Percentiles rank a stretch among this genome's conserved stretches.
Evolutionary conservation across 257 asterid species (phyloP).

Genomic region (Cynanchum wilfordii): DNA sequence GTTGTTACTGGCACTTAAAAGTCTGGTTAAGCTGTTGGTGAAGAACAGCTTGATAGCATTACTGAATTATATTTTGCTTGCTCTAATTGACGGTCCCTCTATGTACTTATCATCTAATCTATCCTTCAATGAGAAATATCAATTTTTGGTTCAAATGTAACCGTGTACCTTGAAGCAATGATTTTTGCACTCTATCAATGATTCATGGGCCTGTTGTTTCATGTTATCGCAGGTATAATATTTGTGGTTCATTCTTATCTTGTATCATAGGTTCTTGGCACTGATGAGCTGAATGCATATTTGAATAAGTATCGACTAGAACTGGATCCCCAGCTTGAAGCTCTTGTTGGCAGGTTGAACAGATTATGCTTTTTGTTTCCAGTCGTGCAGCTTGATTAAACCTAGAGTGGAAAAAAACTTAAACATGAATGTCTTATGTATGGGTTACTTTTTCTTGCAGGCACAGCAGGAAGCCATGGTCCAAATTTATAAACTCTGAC

Average conservation of each 20-base stretch:
- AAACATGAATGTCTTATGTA: not conserved
- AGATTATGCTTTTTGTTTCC: not conserved
- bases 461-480: slow-evolving; percentile 44
- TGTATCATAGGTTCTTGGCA: slow-evolving; percentile 33
- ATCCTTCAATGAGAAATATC: not conserved
- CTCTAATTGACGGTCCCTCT: not conserved
- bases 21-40: not conserved
- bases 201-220: not conserved
- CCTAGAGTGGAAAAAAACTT: not conserved
- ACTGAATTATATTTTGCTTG: not conserved
- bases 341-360: slow-evolving; percentile 35
- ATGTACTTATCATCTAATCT: not conserved
- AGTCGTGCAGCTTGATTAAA: slow-evolving; percentile 1
- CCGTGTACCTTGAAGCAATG: no score
- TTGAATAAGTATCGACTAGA: slow-evolving; percentile 33
- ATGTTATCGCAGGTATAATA: not conserved
- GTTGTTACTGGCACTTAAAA: not conserved
- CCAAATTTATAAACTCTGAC: slow-evolving; percentile 35
- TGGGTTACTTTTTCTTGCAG: slow-evolving; percentile 20
- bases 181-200: not conserved
- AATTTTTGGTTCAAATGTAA: not conserved
- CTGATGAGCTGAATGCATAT: slow-evolving; percentile 38
- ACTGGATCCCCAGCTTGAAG: slow-evolving; percentile 38
- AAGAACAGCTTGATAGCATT: not conserved
- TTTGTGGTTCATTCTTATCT: not conserved